These are phyloP conservation scores for Fragilaria radians DNA, from an alignment of 108 stramenopile species.

Conservation along the genomic window DNA sequence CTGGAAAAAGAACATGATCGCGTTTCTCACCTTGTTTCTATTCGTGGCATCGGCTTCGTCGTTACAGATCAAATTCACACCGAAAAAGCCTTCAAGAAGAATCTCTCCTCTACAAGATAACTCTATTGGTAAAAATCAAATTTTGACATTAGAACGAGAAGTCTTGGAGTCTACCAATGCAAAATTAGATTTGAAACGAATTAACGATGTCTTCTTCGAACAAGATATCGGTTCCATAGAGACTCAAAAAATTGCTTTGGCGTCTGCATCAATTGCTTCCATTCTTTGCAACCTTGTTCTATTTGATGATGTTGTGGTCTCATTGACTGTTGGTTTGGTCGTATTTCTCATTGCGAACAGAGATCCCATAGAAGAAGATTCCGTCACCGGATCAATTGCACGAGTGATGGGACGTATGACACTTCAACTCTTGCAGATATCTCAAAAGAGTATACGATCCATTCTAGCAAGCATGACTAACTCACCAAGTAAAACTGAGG, in stretches of 20 bases:
- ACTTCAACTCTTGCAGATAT: slow-evolving; percentile 14
- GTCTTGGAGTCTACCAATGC: not conserved
- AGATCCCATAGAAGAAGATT: slow-evolving; percentile 30
- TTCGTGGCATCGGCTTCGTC: no score
- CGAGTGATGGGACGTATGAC: slow-evolving; percentile 28
- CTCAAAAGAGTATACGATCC: slow-evolving; percentile 26
- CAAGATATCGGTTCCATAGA: not conserved
- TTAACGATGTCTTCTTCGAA: not conserved
- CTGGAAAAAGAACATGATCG: no score
- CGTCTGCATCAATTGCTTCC: slow-evolving; percentile 13
- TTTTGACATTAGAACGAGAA: not conserved
- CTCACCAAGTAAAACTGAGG: slow-evolving; percentile 15
- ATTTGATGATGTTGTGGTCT: slow-evolving; percentile 5
- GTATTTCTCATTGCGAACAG: slow-evolving; percentile 20
- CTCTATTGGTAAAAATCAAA: not conserved
- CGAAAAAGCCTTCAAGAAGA: no score
- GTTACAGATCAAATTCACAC: no score
- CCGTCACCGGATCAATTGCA: slow-evolving; percentile 19
- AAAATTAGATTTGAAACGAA: not conserved
- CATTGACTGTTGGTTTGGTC: slow-evolving; percentile 6
- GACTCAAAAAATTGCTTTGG: slow-evolving; percentile 15
- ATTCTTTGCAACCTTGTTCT: slow-evolving; percentile 1
- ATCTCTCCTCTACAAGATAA: not conserved
- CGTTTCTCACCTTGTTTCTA: no score
- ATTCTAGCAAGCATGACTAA: no score